phyloP scores from a whole-genome alignment of 148 eudicot genomes.

The Fagopyrum homotropicum region DNA sequence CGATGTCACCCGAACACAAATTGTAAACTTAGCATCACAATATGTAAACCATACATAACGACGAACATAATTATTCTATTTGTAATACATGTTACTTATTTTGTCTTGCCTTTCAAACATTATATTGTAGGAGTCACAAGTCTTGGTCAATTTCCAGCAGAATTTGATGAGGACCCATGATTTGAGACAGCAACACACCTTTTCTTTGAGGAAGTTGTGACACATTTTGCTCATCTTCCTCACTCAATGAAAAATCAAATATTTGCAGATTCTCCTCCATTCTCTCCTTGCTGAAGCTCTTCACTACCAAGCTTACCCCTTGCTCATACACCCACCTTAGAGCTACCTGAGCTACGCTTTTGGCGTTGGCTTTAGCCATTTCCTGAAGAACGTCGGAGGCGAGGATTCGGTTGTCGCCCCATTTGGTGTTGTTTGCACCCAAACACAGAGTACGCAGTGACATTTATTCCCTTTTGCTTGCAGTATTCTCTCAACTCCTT shows the following conservation, averaged over 20 bases:
- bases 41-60: too few species aligned
- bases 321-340: conserved; percentile 17
- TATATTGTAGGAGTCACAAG: background rate
- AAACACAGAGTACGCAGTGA: conserved; percentile 25
- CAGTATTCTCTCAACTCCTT: conserved; percentile 23
- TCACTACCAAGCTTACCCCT: conserved; percentile 12
- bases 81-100: too few species aligned
- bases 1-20: too few species aligned
- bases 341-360: conserved; percentile 19
- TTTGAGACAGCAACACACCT: conserved; percentile 13
- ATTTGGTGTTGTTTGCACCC: conserved; percentile 16
- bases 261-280: conserved; percentile 16
- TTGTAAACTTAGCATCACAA: too few species aligned
- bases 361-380: conserved; percentile 10
- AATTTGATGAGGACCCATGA: conserved; percentile 5
- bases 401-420: conserved; percentile 10
- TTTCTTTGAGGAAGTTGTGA: conserved; percentile 11
- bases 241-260: conserved; percentile 13
- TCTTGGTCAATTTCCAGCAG: conserved; percentile 5
- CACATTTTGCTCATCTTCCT: background rate
- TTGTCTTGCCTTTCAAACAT: background rate
- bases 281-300: conserved; percentile 15
- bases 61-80: too few species aligned
- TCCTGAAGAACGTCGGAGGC: background rate
- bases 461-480: conserved; percentile 16